phyloP scores from a whole-genome alignment of 768 basidiomycete species.

The Boletus subcaerulescens region DNA sequence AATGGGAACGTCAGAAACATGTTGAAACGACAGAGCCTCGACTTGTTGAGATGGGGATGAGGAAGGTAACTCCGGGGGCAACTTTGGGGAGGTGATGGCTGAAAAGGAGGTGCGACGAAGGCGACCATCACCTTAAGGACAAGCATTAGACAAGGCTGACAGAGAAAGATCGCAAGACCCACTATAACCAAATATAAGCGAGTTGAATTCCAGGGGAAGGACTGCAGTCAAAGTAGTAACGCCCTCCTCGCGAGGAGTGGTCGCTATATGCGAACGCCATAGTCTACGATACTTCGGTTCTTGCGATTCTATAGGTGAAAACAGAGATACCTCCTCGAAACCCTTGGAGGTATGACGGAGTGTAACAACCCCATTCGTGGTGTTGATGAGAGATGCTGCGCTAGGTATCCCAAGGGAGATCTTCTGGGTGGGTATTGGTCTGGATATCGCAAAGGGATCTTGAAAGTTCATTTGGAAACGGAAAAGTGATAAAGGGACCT shows the following conservation, averaged over 20 bases:
- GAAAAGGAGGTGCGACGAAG: conserved; percentile 47
- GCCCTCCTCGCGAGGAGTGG: background rate
- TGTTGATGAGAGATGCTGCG: conserved; percentile 6
- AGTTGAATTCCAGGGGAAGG: conserved; percentile 56
- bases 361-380: conserved; percentile 15
- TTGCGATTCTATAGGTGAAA: conserved; percentile 6
- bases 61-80: background rate
- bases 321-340: conserved; percentile 19
- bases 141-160: background rate
- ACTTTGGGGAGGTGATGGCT: conserved; percentile 24
- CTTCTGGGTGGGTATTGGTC: conserved; percentile 6
- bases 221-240: conserved; percentile 34
- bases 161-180: conserved; percentile 15
- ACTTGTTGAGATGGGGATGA: conserved; percentile 2
- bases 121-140: conserved; percentile 47
- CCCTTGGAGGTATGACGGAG: conserved; percentile 18
- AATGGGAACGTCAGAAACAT: conserved; percentile 46
- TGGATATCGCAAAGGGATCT: conserved; percentile 6
- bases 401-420: conserved; percentile 9
- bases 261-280: conserved; percentile 19
- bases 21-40: conserved; percentile 23
- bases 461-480: conserved; percentile 4
- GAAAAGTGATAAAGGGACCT: conserved; percentile 2
- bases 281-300: conserved; percentile 10
- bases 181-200: conserved; percentile 67